Conservation (phyloP, 2,329 filamentous ascomycete species). For the Colletotrichum brevisporum region DNA sequence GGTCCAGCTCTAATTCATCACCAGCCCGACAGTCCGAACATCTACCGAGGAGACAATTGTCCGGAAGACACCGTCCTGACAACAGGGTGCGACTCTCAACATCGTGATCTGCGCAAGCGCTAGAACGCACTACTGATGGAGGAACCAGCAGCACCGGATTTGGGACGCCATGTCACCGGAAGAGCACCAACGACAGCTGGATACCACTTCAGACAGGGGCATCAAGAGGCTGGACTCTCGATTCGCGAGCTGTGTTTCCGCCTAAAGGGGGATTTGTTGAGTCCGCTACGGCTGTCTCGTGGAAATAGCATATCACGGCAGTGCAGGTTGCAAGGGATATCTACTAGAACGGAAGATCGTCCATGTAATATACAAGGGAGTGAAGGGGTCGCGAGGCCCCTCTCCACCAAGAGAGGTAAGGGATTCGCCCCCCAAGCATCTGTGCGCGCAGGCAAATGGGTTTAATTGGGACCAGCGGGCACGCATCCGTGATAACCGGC, state of each 20-base stretch:
- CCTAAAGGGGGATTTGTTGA: constrained; percentile 11
- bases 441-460: constrained; percentile 14
- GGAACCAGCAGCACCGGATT: constrained; percentile 60
- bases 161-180: constrained; percentile 62
- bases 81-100: constrained; percentile 40
- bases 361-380: constrained; percentile 6
- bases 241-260: constrained; percentile 41
- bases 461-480: constrained; percentile 28
- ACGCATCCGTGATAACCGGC: constrained; percentile 21
- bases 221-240: constrained; percentile 43
- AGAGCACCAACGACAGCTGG: constrained; percentile 38
- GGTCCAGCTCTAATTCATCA: constrained; percentile 61
- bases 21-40: constrained; percentile 57
- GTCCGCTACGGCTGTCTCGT: not conserved
- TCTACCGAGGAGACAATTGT: constrained; percentile 62
- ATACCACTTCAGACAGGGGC: constrained; percentile 40
- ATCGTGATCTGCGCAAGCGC: constrained; percentile 56
- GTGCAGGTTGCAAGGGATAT: not conserved
- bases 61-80: constrained; percentile 51
- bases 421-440: not conserved
- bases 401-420: constrained; percentile 10
- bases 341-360: not conserved
- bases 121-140: constrained; percentile 66
- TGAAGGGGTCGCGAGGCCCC: not conserved
- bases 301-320: constrained; percentile 9